Evolutionary conservation across 2,329 filamentous ascomycete species (phyloP), one percentile per base, ranked within the genome.

Genomic region (Colletotrichum sublineola): DNA sequence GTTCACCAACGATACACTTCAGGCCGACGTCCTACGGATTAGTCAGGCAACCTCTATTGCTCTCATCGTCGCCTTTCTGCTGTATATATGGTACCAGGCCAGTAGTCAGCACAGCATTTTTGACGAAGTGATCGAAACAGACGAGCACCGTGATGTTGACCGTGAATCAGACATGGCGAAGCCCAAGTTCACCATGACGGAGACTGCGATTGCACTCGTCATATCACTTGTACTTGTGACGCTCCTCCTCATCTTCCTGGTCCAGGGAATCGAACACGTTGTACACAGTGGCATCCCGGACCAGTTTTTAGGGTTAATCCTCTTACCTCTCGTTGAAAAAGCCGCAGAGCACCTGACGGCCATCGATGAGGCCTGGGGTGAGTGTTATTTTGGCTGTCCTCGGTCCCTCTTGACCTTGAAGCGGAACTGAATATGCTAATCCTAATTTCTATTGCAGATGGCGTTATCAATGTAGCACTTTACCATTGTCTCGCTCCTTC

Each of bases 401-500:
- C 12, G 14, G 12, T 9, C 15, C 14, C 12, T 24, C 9, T 52
- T 12, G 7, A 50, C 18, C 7, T 18, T 29, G 24, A 9, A 52
- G 24, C 24, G 2, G 50, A 8, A 1, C 5, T 2, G 1, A 18
- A 18, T 14, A 24, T 24, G 15, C 29, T 62, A 8, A 7, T 3
- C 0, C n/a, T 3, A 14, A 1, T 31, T 31, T n/a, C 18, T 29
- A 31, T 56, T 56, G 0, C 18, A 80, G 89, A 90, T 72, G 87
- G 89, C 40, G 86, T 88, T 61, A 92, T 92, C 80, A 93, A 93
- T 77, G 89, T 92, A 75, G 91, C 91, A 0, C 84, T 93, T 14
- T 91, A 91, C 65, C 92, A 94, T 77, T 91, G 93, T 66, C 86
- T 95, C 12, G 92, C 90, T 6, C 90, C 92, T 3, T 92, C 90